phyloP scores from a whole-genome alignment of 2,329 filamentous ascomycete species.

The Tolypocladium sp. region DNA sequence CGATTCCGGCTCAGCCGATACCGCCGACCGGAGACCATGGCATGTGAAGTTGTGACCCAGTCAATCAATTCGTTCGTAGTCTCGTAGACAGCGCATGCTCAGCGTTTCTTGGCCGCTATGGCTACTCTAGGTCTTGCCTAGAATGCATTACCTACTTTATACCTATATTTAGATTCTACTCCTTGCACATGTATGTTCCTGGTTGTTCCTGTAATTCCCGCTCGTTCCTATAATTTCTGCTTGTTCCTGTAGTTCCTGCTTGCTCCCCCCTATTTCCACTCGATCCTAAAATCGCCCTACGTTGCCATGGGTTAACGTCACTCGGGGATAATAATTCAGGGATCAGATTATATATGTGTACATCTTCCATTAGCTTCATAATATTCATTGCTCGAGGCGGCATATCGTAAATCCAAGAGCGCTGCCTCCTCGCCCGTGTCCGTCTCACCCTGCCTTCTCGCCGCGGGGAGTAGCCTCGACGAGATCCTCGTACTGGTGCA shows the following conservation, averaged over 20 bases:
- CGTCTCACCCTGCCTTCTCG: conserved; percentile 5
- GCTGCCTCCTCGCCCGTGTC: background rate
- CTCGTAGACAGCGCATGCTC: too few relatives aligned
- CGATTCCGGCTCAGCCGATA: background rate
- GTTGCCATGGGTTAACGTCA: background rate
- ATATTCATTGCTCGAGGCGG: background rate
- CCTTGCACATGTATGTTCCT: too few relatives aligned
- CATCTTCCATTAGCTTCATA: background rate
- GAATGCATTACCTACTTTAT: too few relatives aligned
- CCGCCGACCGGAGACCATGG: background rate
- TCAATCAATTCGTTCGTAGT: too few relatives aligned
- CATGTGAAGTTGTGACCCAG: background rate
- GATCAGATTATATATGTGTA: background rate
- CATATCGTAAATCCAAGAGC: background rate
- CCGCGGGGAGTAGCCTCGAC: conserved; percentile 6
- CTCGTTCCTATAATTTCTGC: too few relatives aligned
- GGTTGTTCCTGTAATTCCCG: too few relatives aligned
- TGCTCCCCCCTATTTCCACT: too few relatives aligned
- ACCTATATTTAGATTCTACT: too few relatives aligned
- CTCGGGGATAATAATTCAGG: background rate
- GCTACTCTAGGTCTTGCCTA: too few relatives aligned
- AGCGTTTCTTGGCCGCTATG: too few relatives aligned
- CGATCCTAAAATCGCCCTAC: too few relatives aligned
- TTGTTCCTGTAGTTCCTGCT: too few relatives aligned
- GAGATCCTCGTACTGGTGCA: conserved; percentile 37